Evolutionary conservation across 106 monocot species (phyloP).

Genomic region (Dendrobium nobile): DNA sequence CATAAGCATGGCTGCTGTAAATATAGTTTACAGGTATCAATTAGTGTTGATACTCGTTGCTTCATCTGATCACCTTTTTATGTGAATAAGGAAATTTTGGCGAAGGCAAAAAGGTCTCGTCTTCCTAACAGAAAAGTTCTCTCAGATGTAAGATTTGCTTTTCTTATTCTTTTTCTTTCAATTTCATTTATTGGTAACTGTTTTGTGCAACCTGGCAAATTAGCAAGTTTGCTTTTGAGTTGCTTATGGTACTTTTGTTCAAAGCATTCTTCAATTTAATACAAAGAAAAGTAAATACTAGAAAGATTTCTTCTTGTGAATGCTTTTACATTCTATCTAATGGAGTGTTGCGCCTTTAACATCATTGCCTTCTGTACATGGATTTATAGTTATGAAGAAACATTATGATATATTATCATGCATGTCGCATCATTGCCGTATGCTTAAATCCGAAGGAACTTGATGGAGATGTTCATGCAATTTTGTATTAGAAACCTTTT

Average conservation of each 20-base stretch:
- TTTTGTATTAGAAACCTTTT: too few species aligned
- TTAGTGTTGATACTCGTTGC: not conserved
- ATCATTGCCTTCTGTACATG: too few species aligned
- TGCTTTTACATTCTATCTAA: not conserved
- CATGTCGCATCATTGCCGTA: not conserved
- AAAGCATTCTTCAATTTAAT: not conserved
- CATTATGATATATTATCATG: not conserved
- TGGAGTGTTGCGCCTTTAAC: too few species aligned
- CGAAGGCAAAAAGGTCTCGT: not conserved
- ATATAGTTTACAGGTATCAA: slow-evolving; percentile 1
- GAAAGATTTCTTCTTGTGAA: not conserved
- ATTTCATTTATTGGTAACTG: not conserved
- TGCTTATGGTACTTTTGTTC: not conserved
- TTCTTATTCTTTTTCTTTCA: not conserved
- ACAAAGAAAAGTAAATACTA: not conserved
- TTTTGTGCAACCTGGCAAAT: not conserved
- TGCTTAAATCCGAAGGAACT: not conserved
- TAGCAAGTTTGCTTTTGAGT: not conserved
- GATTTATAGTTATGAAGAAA: not conserved
- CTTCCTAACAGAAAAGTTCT: not conserved
- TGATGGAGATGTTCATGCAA: not conserved
- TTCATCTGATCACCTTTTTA: not conserved
- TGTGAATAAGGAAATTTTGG: too few species aligned
- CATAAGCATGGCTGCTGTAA: not conserved
- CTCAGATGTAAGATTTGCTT: not conserved